Evolutionary conservation across 1,139 yeast species (phyloP).

Genomic region (Suhomyces bokatorum): DNA sequence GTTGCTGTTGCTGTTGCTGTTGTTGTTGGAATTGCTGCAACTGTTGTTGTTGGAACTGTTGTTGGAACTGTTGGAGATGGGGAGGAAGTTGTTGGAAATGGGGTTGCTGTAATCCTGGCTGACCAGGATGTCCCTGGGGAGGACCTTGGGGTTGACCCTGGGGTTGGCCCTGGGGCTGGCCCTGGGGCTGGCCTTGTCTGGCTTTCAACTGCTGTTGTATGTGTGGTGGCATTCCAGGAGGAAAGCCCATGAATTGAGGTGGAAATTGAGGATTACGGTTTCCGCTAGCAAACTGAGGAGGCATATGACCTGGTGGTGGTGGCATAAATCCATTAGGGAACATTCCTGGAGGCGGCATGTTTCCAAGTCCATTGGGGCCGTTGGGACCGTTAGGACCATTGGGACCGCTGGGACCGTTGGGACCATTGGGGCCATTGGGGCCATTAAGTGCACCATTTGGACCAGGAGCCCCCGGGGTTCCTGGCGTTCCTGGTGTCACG

Average conservation of each 20-base stretch:
- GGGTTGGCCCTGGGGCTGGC: constrained; percentile 3
- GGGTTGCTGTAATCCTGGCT: constrained; percentile 5
- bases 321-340: constrained; percentile 3
- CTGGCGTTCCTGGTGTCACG: constrained; percentile 1
- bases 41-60: constrained; percentile 12
- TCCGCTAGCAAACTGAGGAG: constrained; percentile 24
- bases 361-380: constrained; percentile 3
- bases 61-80: constrained; percentile 15
- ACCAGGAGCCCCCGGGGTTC: constrained; percentile 1
- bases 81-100: constrained; percentile 8
- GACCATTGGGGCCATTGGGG: not conserved
- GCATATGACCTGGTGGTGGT: constrained; percentile 32
- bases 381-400: constrained; percentile 3
- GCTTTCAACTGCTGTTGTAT: constrained; percentile 11
- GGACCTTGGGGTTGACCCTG: constrained; percentile 17
- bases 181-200: constrained; percentile 9
- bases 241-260: constrained; percentile 27
- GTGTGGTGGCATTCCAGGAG: constrained; percentile 27
- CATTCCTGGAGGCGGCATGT: constrained; percentile 4
- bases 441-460: not conserved
- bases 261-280: constrained; percentile 23
- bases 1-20: constrained; percentile 7
- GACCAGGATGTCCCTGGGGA: constrained; percentile 10
- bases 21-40: constrained; percentile 9
- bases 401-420: not conserved